Conservation (phyloP, 139 green algal genomes). For the Chlorella sp. region DNA sequence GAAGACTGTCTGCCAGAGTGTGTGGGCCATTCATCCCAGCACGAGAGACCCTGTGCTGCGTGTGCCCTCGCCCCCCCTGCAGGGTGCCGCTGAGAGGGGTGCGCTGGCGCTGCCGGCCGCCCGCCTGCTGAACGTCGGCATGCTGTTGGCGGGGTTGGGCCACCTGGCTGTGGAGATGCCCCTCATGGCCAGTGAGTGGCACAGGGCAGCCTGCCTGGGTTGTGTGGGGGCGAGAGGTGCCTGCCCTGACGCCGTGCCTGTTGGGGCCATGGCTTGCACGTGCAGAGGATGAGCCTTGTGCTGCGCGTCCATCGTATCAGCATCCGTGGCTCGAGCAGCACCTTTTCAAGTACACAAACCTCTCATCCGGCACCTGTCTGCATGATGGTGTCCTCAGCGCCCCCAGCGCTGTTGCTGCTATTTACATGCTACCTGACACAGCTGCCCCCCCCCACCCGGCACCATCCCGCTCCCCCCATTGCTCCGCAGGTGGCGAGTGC, state of each 20-base stretch:
- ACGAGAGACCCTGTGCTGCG: not conserved
- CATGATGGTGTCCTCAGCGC: not conserved
- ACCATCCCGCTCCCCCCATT: not conserved
- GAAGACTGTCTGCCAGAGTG: not conserved
- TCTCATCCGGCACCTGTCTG: no score
- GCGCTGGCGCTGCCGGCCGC: not conserved
- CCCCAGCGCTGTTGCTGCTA: not conserved
- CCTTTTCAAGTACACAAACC: no score
- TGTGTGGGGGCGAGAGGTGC: not conserved
- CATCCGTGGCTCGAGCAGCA: no score
- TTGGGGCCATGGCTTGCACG: not conserved
- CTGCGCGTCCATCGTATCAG: not conserved
- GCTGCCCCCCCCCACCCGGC: not conserved
- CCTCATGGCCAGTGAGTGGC: not conserved
- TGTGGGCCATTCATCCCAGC: not conserved
- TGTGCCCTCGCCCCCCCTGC: not conserved
- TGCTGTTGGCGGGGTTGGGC: not conserved
- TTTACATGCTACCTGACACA: no score
- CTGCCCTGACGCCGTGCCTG: not conserved
- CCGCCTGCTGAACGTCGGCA: not conserved
- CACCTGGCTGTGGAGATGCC: constrained; percentile 3
- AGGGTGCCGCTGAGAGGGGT: not conserved
- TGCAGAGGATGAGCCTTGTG: no score
- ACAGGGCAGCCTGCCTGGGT: not conserved
- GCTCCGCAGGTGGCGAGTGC: not conserved